Evolutionary conservation across 371 early-diverging fungal genomes (phyloP).

Genomic region (Mucor irregularis): DNA sequence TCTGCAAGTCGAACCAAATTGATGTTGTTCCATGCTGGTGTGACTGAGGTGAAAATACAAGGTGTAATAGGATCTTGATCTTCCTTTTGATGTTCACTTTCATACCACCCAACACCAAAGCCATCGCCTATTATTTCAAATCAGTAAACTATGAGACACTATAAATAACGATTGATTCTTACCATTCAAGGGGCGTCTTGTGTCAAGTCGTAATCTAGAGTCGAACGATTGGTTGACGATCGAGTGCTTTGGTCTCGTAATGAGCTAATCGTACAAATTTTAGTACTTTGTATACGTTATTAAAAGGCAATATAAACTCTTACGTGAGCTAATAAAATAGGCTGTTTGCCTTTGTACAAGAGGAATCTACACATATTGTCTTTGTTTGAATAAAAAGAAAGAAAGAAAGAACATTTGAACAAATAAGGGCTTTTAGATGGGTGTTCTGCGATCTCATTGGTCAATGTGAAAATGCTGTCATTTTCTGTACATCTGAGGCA

Average conservation of each 20-base stretch:
- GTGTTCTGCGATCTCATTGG: background rate
- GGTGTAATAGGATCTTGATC: constrained; percentile 48
- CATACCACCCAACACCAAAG: constrained; percentile 87
- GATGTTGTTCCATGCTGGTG: constrained; percentile 87
- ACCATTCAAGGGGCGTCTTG: constrained; percentile 72
- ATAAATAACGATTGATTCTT: too few species aligned
- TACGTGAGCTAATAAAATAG: constrained; percentile 75
- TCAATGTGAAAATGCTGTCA: constrained; percentile 2
- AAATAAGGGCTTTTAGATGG: constrained; percentile 1
- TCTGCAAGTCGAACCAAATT: constrained; percentile 81
- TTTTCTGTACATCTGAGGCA: too few species aligned
- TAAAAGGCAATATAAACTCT: background rate
- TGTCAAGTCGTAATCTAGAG: constrained; percentile 68
- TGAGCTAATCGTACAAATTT: constrained; percentile 31
- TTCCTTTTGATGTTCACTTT: constrained; percentile 40
- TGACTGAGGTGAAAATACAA: constrained; percentile 85
- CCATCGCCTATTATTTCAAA: constrained; percentile 69
- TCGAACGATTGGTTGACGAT: constrained; percentile 85
- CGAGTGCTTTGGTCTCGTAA: constrained; percentile 79
- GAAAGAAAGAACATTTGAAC: constrained; percentile 3
- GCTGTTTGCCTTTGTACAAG: constrained; percentile 75
- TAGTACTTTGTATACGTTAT: background rate
- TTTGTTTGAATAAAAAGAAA: too few species aligned
- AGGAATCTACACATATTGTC: constrained; percentile 74
- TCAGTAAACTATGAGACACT: background rate